phyloP scores from a whole-genome alignment of 768 basidiomycete species.

The Lactifluus subvellereus region DNA sequence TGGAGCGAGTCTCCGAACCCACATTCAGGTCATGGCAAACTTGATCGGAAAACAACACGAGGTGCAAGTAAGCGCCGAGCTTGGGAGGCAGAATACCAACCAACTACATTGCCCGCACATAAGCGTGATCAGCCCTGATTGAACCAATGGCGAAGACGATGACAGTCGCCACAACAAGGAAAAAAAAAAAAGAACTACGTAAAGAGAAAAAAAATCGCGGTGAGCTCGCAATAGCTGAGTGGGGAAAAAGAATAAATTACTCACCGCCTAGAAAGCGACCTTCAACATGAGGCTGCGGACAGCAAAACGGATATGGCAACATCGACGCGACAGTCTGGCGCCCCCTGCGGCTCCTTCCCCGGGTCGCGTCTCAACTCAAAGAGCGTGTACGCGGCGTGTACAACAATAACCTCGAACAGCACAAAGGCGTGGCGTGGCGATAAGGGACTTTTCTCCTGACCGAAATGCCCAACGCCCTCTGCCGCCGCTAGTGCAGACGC shows the following conservation, averaged over 20 bases:
- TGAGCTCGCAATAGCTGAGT: constrained; percentile 22
- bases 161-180: neutral
- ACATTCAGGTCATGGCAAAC: constrained; percentile 47
- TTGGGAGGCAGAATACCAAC: constrained; percentile 27
- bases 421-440: constrained; percentile 44
- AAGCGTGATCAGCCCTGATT: constrained; percentile 30
- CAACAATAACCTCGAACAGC: constrained; percentile 49
- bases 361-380: constrained; percentile 57
- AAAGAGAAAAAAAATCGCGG: constrained; percentile 18
- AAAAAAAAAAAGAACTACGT: constrained; percentile 18
- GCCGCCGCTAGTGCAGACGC: constrained; percentile 14
- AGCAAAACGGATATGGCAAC: constrained; percentile 23
- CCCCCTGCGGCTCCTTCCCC: constrained; percentile 43
- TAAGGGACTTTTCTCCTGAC: constrained; percentile 38
- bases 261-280: constrained; percentile 21
- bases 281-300: constrained; percentile 24
- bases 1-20: constrained; percentile 66
- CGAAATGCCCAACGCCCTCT: constrained; percentile 12
- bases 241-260: constrained; percentile 25
- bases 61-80: constrained; percentile 46
- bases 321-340: constrained; percentile 47
- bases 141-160: constrained; percentile 8
- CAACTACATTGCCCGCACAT: constrained; percentile 22
- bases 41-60: constrained; percentile 69
- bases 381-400: constrained; percentile 63